These are phyloP conservation scores for Linaria vulgaris DNA, from an alignment of 257 asterid genomes.

Conservation along the genomic window DNA sequence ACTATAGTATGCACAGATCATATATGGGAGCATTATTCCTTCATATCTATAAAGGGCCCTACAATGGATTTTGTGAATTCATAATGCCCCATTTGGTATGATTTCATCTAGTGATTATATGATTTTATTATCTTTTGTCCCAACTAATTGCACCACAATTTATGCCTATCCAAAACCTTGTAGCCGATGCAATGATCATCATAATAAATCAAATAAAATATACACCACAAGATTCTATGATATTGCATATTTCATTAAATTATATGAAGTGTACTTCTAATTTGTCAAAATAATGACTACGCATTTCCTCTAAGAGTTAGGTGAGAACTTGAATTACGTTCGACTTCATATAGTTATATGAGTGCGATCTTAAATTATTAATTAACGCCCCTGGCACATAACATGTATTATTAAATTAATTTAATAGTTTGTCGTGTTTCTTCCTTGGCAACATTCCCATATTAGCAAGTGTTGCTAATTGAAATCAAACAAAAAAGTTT, in stretches of 20 bases:
- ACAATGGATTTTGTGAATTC: slow-evolving; percentile 29
- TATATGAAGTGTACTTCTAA: not conserved
- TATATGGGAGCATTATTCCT: slow-evolving; percentile 21
- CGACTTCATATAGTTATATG: no score
- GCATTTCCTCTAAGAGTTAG: no score
- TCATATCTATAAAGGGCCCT: slow-evolving; percentile 34
- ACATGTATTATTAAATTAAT: not conserved
- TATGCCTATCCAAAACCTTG: slow-evolving; percentile 31
- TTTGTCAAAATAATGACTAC: no score
- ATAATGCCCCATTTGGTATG: slow-evolving; percentile 15
- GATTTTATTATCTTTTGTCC: slow-evolving; percentile 9
- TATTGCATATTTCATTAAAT: not conserved
- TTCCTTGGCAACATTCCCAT: slow-evolving; percentile 18
- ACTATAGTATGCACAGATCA: slow-evolving; percentile 18
- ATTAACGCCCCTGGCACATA: no score
- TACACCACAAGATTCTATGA: slow-evolving; percentile 12
- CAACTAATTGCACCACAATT: slow-evolving; percentile 29
- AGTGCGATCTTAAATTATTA: no score
- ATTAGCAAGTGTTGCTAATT: not conserved
- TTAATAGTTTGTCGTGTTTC: not conserved
- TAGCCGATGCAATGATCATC: slow-evolving; percentile 31
- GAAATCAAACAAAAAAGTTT: slow-evolving; percentile 16
- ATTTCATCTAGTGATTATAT: slow-evolving; percentile 10
- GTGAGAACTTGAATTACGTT: no score
- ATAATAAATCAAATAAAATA: slow-evolving; percentile 2